Evolutionary conservation across 1,139 yeast species (phyloP), one percentile per base, ranked within the genome.

Genomic region (Kazachstania sp.): DNA sequence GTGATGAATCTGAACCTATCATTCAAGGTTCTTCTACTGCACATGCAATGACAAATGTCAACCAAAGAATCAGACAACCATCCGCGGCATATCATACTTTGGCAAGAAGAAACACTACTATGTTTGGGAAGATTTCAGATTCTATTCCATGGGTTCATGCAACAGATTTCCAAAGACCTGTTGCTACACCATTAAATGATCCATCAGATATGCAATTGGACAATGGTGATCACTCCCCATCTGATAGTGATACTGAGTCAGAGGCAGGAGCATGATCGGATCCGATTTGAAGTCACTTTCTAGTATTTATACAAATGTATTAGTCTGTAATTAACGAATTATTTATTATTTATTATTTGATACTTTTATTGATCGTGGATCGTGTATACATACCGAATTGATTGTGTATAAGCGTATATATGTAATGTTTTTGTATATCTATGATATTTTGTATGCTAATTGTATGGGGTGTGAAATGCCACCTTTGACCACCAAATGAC

Each of bases 141-240:
- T 77, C 79, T 1, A 71, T 88, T 56, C 82, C 83, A 29, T 75
- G 74, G 61, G 97, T 97, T 0, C 97, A 88, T 61, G 81, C 87
- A 36, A 83, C 83, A 58, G 97, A 88, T 69, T 88, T 88, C 72
- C 95, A 87, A 67, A 74, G 95, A 61, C 69, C 71, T 8, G 45
- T 48, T 3, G 63, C 63, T 11, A 39, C 40, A n/a, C 49, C 48
- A 3, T 62, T 63, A 8, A 47, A 52, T 16, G 45, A 53, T 2
- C 44, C 39, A 15, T n/a, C 71, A 12, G 46, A 46, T 3, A 61
- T 61, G 8, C 37, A 37, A 23, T 62, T 63, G 7, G 49, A 52
- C 12, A 41, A 51, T 3, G 46, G 42, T 35, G 43, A 40, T 18
- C 47, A 43, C 28, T 32, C 20, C 12, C 30, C 36, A 7, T 19